These are phyloP conservation scores for Penicillium expansum DNA, from an alignment of 2,329 filamentous ascomycete species.

Conservation along the genomic window DNA sequence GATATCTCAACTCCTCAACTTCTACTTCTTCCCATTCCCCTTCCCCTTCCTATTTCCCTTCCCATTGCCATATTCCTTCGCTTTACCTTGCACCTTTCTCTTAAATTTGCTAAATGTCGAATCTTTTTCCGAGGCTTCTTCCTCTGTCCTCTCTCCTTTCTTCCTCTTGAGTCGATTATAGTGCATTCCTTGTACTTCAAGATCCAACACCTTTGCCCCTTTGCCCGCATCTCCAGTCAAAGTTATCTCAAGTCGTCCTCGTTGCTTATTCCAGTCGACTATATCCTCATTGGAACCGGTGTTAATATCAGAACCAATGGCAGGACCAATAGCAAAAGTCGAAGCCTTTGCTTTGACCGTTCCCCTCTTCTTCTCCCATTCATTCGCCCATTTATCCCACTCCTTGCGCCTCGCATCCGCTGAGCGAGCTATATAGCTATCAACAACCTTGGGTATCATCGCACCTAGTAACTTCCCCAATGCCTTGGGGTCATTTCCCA, in stretches of 20 bases:
- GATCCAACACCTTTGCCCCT: not conserved
- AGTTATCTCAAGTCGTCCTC: not conserved
- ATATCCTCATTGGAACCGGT: not conserved
- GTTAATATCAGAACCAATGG: not conserved
- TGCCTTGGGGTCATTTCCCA: not conserved
- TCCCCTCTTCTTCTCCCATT: not conserved
- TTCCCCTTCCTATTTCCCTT: no score
- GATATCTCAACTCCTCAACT: not conserved
- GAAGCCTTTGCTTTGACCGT: not conserved
- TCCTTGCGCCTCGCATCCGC: not conserved
- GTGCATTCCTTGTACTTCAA: not conserved
- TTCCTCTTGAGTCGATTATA: not conserved
- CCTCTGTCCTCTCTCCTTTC: not conserved
- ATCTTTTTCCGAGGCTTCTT: not conserved
- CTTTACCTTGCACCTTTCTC: not conserved
- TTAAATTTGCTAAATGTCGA: not conserved
- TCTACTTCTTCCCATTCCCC: not conserved
- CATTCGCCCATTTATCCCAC: not conserved
- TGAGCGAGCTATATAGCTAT: not conserved
- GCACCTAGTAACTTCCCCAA: not conserved
- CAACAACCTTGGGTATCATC: not conserved
- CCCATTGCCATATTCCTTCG: not conserved
- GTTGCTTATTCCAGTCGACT: not conserved
- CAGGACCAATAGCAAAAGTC: not conserved
- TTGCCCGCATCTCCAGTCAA: not conserved